phyloP scores from a whole-genome alignment of 2,329 filamentous ascomycete genomes.

The Didymella keratinophila region DNA sequence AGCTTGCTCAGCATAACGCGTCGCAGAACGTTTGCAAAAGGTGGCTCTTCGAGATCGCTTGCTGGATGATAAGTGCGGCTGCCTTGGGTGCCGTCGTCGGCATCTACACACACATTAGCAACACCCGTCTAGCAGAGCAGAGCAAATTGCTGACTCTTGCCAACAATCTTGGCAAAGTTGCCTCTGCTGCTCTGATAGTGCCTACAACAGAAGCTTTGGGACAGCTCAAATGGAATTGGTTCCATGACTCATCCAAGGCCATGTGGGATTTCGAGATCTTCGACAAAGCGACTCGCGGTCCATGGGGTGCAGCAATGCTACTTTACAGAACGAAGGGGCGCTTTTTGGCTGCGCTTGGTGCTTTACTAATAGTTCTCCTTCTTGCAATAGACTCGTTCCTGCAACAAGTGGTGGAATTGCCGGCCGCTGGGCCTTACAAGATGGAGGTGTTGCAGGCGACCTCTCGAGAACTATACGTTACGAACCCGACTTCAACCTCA shows the following conservation, averaged over 20 bases:
- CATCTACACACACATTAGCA: neutral
- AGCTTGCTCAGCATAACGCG: neutral
- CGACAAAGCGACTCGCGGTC: conserved; percentile 30
- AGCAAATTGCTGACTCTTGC: conserved; percentile 18
- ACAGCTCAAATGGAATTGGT: conserved; percentile 41
- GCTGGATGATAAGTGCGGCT: neutral
- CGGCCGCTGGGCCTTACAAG: conserved; percentile 12
- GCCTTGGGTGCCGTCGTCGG: neutral
- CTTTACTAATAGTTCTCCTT: neutral
- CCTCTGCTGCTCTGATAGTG: conserved; percentile 30
- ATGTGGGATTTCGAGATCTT: conserved; percentile 45
- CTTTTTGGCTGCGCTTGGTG: conserved; percentile 20
- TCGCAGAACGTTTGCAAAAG: neutral
- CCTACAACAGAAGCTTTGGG: conserved; percentile 37
- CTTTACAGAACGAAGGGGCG: conserved; percentile 27
- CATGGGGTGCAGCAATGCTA: conserved; percentile 23
- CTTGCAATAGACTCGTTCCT: conserved; percentile 43
- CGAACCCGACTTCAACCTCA: neutral
- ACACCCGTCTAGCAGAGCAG: neutral
- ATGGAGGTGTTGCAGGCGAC: neutral
- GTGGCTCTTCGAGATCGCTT: neutral
- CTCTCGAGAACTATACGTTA: conserved; percentile 16
- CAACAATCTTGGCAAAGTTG: conserved; percentile 27
- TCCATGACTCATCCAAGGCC: conserved; percentile 15
- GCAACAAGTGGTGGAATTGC: conserved; percentile 32